Evolutionary conservation across 306 rosid species (phyloP).

Genomic region (Medicago arabica): DNA sequence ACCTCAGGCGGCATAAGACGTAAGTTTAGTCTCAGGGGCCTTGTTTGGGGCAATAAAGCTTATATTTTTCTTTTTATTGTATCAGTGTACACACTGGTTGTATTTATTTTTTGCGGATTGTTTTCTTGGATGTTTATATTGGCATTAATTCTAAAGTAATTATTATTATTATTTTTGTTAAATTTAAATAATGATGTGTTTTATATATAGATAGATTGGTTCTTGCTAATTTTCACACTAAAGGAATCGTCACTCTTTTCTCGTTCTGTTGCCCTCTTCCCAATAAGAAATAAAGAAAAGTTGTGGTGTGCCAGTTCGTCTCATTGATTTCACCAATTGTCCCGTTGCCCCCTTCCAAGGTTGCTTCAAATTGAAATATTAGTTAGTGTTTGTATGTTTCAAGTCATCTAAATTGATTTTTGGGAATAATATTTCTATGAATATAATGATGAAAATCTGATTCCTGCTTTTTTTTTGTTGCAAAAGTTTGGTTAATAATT

Average conservation of each 20-base stretch:
- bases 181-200: not conserved
- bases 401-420: not conserved
- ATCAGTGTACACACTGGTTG: not conserved
- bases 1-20: constrained; percentile 81
- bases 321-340: not conserved
- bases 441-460: not conserved
- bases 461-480: not conserved
- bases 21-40: constrained; percentile 58
- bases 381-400: not conserved
- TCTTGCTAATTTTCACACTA: constrained; percentile 22
- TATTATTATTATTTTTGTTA: not conserved
- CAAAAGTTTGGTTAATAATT: not conserved
- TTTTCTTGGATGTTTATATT: constrained; percentile 22
- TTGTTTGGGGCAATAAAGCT: constrained; percentile 16
- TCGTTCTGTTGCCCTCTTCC: not conserved
- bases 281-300: constrained; percentile 2
- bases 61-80: not conserved
- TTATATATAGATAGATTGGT: not conserved
- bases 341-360: not conserved
- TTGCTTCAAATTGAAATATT: constrained; percentile 23
- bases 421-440: not conserved
- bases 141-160: constrained; percentile 15
- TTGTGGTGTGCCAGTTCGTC: not conserved
- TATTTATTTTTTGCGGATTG: constrained; percentile 20
- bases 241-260: not conserved